Percentiles rank a stretch among this genome's conserved stretches.
These are phyloP conservation scores for Leishmania tarentolae DNA, from an alignment of 208 protist genomes.

Conservation along the genomic window DNA sequence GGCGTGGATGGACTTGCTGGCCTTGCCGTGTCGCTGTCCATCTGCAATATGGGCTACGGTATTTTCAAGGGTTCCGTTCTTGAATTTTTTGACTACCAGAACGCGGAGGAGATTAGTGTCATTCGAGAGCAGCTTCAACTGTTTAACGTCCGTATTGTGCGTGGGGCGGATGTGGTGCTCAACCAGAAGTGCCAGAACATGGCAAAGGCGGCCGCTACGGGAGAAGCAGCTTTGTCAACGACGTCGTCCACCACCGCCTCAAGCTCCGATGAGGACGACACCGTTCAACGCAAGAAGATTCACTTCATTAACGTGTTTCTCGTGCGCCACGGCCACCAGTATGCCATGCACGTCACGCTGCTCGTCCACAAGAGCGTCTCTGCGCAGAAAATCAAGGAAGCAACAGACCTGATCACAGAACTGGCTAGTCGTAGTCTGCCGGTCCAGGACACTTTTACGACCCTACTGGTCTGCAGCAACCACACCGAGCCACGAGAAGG, in stretches of 20 bases:
- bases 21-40: slow-evolving; percentile 73
- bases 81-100: slow-evolving; percentile 90
- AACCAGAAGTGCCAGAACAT: not conserved
- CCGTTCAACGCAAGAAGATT: slow-evolving; percentile 27
- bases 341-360: slow-evolving; percentile 76
- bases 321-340: slow-evolving; percentile 83
- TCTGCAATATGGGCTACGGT: slow-evolving; percentile 79
- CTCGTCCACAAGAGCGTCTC: slow-evolving; percentile 45
- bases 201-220: not conserved
- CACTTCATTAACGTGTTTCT: slow-evolving; percentile 84
- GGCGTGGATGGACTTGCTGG: slow-evolving; percentile 82
- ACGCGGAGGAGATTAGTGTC: slow-evolving; percentile 55
- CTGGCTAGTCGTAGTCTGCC: slow-evolving; percentile 50
- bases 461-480: slow-evolving; percentile 41
- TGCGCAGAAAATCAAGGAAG: slow-evolving; percentile 41
- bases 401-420: slow-evolving; percentile 48
- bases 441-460: slow-evolving; percentile 71
- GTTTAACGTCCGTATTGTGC: slow-evolving; percentile 41
- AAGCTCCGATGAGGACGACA: slow-evolving; percentile 12
- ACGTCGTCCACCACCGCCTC: not conserved
- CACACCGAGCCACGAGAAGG: slow-evolving; percentile 32
- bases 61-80: slow-evolving; percentile 63
- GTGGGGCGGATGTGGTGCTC: slow-evolving; percentile 11
- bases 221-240: not conserved
- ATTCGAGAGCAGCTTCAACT: slow-evolving; percentile 70